Conservation (phyloP, 163 green algal genomes). For the Scenedesmus sp. region DNA sequence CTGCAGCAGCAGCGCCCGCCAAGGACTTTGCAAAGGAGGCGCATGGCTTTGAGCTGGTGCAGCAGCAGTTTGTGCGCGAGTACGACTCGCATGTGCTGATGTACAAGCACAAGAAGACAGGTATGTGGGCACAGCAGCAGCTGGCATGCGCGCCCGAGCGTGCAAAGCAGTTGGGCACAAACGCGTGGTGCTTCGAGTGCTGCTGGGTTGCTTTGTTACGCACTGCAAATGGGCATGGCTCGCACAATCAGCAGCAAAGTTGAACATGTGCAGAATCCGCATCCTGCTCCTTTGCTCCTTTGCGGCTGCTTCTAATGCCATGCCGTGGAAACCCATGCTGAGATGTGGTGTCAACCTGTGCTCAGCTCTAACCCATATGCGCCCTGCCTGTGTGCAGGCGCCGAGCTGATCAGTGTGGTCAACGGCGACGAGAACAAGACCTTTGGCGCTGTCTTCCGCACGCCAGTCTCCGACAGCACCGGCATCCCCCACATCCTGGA, state of each 20-base stretch:
- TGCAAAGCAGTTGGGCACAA: background rate
- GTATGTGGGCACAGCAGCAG: constrained; percentile 52
- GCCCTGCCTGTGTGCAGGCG: constrained; percentile 67
- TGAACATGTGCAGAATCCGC: too few species aligned
- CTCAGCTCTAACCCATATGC: too few species aligned
- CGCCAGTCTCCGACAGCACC: constrained; percentile 90
- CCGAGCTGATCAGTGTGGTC: constrained; percentile 94
- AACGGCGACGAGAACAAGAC: constrained; percentile 99
- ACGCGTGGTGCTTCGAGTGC: background rate
- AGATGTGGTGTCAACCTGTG: too few species aligned
- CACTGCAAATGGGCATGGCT: background rate
- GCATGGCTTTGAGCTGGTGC: constrained; percentile 93
- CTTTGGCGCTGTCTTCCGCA: constrained; percentile 97
- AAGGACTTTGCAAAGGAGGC: constrained; percentile 61
- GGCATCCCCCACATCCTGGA: constrained; percentile 69
- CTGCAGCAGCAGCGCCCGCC: background rate
- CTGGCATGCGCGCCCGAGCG: background rate
- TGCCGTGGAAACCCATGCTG: too few species aligned
- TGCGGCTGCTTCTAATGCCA: too few species aligned
- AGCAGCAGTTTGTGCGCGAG: constrained; percentile 93
- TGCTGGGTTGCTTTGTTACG: background rate
- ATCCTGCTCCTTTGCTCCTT: too few species aligned
- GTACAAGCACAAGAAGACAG: constrained; percentile 96
- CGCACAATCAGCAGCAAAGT: too few species aligned
- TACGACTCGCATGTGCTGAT: constrained; percentile 91